phyloP scores from a whole-genome alignment of 2,329 filamentous ascomycete genomes.

The Fusarium avenaceum region DNA sequence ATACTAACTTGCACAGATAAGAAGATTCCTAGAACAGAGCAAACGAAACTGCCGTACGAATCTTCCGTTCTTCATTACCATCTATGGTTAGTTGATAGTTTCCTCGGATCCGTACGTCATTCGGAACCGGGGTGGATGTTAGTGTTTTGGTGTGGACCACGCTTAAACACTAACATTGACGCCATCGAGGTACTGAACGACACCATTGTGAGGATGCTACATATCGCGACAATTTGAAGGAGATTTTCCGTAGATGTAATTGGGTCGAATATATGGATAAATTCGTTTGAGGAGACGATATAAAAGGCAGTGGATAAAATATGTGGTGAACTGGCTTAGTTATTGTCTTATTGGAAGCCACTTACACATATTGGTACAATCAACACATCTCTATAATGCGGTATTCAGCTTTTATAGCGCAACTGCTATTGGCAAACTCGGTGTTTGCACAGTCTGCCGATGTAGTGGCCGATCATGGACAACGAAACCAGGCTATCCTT shows the following conservation, averaged over 20 bases:
- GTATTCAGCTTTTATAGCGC: conserved; percentile 15
- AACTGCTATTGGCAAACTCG: conserved; percentile 8
- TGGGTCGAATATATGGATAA: not conserved
- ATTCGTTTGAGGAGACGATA: rapidly evolving
- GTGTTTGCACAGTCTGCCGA: not conserved
- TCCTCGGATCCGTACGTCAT: conserved; percentile 8
- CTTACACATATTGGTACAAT: not conserved
- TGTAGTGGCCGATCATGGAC: not conserved
- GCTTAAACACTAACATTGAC: conserved; percentile 38
- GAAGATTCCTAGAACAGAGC: not conserved
- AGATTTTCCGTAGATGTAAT: not conserved
- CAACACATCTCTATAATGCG: conserved; percentile 16
- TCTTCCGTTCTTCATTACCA: not conserved
- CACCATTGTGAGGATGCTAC: conserved; percentile 17
- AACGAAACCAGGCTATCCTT: conserved; percentile 9
- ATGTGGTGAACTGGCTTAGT: not conserved
- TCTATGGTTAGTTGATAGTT: not conserved
- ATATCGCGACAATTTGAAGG: not conserved
- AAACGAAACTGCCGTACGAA: not conserved
- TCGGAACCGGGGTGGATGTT: conserved; percentile 9
- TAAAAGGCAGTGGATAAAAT: not conserved
- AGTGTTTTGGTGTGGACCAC: conserved; percentile 6
- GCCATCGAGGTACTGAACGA: conserved; percentile 34
- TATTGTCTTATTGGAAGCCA: not conserved
- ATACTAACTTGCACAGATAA: not conserved